Evolutionary conservation across 305 asterid species (phyloP), one percentile per base, ranked within the genome.

Genomic region (Fraxinus baroniana): DNA sequence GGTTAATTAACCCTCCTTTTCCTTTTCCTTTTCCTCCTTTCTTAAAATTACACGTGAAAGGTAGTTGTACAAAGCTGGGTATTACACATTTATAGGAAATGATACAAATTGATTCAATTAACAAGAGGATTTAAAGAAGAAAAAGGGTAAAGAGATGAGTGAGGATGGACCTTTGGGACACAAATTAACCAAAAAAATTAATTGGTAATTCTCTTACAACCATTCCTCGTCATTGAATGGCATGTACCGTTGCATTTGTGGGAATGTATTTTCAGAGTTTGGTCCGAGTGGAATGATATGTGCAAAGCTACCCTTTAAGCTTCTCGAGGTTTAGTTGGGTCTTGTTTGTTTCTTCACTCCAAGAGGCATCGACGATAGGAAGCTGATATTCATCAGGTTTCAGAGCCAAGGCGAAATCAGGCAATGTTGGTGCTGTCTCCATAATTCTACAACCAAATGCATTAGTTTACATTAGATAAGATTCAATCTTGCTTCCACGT

Each of bases 371-470:
- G 85, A 88, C 91, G 0, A n/a, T 62, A 79, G 98, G 98, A 79
- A 96, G 97, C 88, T 90, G 98, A 85, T 91, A 94, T 9, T 96
- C 99, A 36, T 96, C 99, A 0, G 98, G 99, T 80, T 96, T 96
- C 30, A 96, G 94, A 78, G 99, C 98, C 94, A 96, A 85, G 0
- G 94, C 88, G 62, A 96, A 96, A 83, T 96, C 98, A 0, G 99
- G 99, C 85, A 96, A 83, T 18, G 98, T 90, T 24, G 99, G 99
- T 13, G 98, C 98, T n/a, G 97, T 91, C 85, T 96, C 99, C 93
- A 96, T 91, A 57, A 94, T 93, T 81, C 99, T 96, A 78, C 92
- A 87, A 30, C 79, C 77, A 79, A 72, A 64, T 32, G 32, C 39
- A 37, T 32, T n/a, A 55, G 37, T 36, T 62, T 20, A 86, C 76